A percentile compares a stretch with the other conserved stretches of the same genome.
These are phyloP conservation scores for Heritiera fomes DNA, from an alignment of 345 rosid species.

Conservation along the genomic window DNA sequence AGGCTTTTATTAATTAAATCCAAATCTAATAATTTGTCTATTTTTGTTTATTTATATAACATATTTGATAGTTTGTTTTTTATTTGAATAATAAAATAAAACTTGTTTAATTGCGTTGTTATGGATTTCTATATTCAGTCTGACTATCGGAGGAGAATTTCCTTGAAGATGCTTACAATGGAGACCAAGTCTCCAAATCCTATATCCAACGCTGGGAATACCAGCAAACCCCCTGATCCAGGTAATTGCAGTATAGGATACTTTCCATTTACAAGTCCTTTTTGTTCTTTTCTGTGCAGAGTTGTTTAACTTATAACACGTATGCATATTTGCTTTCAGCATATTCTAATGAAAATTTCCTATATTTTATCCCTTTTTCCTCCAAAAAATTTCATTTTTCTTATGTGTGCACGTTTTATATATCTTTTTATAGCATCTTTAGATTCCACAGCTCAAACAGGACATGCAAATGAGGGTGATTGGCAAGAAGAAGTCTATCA, in stretches of 20 bases:
- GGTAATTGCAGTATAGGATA: slow-evolving; percentile 36
- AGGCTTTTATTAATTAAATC: too few relatives aligned
- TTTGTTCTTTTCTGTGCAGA: background rate
- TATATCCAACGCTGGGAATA: slow-evolving; percentile 39
- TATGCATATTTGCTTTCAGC: background rate
- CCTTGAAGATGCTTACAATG: slow-evolving; percentile 47
- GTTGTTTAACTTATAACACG: background rate
- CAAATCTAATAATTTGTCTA: too few relatives aligned
- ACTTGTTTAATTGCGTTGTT: background rate
- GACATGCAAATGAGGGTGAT: too few relatives aligned
- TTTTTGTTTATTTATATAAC: background rate
- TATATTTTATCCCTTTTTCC: background rate
- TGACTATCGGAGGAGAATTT: slow-evolving; percentile 65
- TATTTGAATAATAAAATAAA: background rate
- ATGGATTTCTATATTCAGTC: slow-evolving; percentile 36
- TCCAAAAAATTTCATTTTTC: slow-evolving; percentile 8
- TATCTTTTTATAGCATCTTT: slow-evolving; percentile 29
- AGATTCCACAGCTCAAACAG: too few relatives aligned
- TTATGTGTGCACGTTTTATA: slow-evolving; percentile 16
- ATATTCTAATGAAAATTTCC: background rate
- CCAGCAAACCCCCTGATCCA: slow-evolving; percentile 44
- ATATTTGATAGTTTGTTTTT: background rate
- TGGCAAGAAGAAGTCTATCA: too few relatives aligned
- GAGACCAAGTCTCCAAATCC: slow-evolving; percentile 44
- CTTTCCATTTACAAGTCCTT: background rate